Conservation (phyloP, 2,329 filamentous ascomycete species). For the Mollisia scopiformis region DNA sequence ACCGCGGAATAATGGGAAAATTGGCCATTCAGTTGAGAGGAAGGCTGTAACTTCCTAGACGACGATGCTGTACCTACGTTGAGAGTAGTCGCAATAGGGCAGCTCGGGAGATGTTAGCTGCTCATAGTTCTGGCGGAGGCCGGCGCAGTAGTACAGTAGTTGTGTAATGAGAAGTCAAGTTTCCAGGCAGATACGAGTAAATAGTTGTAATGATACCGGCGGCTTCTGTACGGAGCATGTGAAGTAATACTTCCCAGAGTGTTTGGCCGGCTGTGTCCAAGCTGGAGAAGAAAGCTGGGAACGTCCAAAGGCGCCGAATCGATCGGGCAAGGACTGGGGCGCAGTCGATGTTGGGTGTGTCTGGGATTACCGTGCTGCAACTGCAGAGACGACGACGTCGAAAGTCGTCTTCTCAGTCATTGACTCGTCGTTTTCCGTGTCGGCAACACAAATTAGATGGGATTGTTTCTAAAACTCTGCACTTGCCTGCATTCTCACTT, state of each 20-base stretch:
- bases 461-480: constrained; percentile 4
- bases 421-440: background rate
- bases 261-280: constrained; percentile 2
- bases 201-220: background rate
- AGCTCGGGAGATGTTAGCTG: background rate
- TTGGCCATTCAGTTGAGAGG: background rate
- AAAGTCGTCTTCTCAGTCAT: background rate
- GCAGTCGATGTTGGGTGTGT: background rate
- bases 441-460: background rate
- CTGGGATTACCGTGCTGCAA: constrained; percentile 1
- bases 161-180: background rate
- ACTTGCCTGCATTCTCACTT: background rate
- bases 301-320: background rate
- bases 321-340: constrained; percentile 6
- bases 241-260: background rate
- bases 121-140: background rate
- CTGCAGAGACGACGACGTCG: too few species aligned
- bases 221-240: background rate
- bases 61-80: background rate
- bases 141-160: background rate
- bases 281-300: constrained; percentile 1
- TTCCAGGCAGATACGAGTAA: background rate
- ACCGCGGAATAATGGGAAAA: background rate
- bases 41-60: background rate
- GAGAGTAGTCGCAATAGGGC: background rate